Evolutionary conservation across 352 stramenopile genomes (phyloP).

Genomic region (Pythium dissimile): DNA sequence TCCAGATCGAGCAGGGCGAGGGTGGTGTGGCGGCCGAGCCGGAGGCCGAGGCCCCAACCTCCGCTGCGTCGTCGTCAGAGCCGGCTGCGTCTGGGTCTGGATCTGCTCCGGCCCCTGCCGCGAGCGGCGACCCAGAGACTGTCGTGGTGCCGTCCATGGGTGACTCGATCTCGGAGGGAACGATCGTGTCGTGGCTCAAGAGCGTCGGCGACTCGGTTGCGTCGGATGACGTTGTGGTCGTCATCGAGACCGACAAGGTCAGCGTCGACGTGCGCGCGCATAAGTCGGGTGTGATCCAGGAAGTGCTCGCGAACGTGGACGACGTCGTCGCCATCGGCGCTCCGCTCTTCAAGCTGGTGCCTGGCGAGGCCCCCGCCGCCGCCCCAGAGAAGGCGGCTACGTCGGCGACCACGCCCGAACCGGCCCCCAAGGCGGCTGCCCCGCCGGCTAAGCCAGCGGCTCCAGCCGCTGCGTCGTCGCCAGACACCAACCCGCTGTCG

Average conservation of each 20-base stretch:
- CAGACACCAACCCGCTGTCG: constrained; percentile 43
- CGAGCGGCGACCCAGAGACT: constrained; percentile 33
- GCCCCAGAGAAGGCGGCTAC: constrained; percentile 14
- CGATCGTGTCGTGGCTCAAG: constrained; percentile 94
- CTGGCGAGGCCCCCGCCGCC: constrained; percentile 48
- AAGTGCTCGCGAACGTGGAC: constrained; percentile 92
- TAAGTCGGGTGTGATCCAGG: constrained; percentile 84
- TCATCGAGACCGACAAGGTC: constrained; percentile 97
- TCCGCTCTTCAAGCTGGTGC: constrained; percentile 87
- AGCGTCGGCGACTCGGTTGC: constrained; percentile 88
- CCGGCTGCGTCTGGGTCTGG: constrained; percentile 10
- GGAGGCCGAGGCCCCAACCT: constrained; percentile 15
- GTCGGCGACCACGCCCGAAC: constrained; percentile 17
- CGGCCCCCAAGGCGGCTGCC: constrained; percentile 22
- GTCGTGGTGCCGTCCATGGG: constrained; percentile 82
- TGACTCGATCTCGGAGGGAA: constrained; percentile 97
- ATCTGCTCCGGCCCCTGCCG: constrained; percentile 11
- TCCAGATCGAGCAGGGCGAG: constrained; percentile 89
- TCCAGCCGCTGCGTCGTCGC: constrained; percentile 13
- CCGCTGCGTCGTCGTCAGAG: constrained; percentile 21
- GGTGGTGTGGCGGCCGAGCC: constrained; percentile 20
- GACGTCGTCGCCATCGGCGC: constrained; percentile 94
- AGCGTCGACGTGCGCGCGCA: constrained; percentile 88
- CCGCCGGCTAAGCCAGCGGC: constrained; percentile 15
- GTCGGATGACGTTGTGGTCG: constrained; percentile 94